Evolutionary conservation across 2,329 filamentous ascomycete genomes (phyloP).

Genomic region (Trichophyton equinum): DNA sequence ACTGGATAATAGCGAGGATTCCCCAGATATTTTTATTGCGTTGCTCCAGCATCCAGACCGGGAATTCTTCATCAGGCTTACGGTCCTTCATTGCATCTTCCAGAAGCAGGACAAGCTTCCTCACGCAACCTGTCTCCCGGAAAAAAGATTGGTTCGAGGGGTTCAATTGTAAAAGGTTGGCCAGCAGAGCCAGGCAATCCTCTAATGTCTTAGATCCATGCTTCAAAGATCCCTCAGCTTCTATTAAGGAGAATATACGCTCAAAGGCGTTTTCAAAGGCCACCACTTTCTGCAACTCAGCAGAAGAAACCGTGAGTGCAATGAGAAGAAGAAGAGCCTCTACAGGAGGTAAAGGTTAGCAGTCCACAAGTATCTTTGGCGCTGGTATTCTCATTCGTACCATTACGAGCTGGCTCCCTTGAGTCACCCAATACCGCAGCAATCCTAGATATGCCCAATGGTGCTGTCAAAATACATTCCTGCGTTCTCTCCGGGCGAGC

Average conservation of each 20-base stretch:
- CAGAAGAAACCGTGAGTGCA: conserved; percentile 71
- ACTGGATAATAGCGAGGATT: conserved; percentile 67
- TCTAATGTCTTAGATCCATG: conserved; percentile 81
- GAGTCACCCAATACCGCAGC: conserved; percentile 74
- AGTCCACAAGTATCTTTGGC: neutral
- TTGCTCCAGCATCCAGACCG: conserved; percentile 63
- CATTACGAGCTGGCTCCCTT: conserved; percentile 75
- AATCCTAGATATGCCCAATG: conserved; percentile 73
- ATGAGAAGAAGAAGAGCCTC: conserved; percentile 79
- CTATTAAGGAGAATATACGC: conserved; percentile 68
- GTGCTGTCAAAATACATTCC: conserved; percentile 83
- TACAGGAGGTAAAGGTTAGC: conserved; percentile 15
- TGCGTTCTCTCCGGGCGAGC: conserved; percentile 85
- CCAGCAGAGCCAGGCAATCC: conserved; percentile 80
- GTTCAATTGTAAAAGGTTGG: conserved; percentile 78
- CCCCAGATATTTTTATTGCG: conserved; percentile 87
- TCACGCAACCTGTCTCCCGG: conserved; percentile 73
- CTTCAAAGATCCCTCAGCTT: conserved; percentile 64
- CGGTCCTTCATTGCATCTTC: conserved; percentile 45
- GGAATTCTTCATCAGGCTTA: conserved; percentile 47
- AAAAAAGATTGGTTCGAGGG: conserved; percentile 88
- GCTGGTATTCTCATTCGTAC: conserved; percentile 21
- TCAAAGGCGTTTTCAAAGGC: conserved; percentile 93
- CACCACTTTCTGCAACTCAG: conserved; percentile 86
- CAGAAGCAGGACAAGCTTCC: conserved; percentile 57